Evolutionary conservation across 1,139 yeast species (phyloP), one percentile per base, ranked within the genome.

Genomic region (Arxiozyma heterogenica): DNA sequence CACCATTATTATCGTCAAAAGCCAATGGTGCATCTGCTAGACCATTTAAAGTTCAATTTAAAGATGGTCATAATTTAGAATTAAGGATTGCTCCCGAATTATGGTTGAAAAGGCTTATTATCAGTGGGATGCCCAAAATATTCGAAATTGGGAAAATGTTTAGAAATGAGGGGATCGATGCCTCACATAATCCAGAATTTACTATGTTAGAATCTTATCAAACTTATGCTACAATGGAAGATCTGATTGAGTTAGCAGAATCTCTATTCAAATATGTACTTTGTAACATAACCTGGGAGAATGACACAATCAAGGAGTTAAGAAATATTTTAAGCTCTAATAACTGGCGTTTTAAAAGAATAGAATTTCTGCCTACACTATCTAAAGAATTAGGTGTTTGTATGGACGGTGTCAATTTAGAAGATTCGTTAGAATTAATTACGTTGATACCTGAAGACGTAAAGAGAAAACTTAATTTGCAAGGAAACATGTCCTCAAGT

Each of bases 181-280:
- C 88, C 82, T 90, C 98, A 53, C 98, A 93, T 74, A 93, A 93
- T 77, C 97, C 98, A 49, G 98, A 93, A 74, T 93, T 93, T 77
- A 91, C 98, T 64, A 90, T 97, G 53, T 86, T 97, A 76, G 98
- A 93, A 74, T 89, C 91, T 74, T 93, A 93, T 73, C 91, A 89
- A 74, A 95, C 96, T 27, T 93, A 86, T 68, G 95, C 95, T 51
- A 95, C 91, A 69, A 93, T 91, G 59, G 86, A 86, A 64, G 96
- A 91, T 68, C 80, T 91, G 56, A 84, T 89, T 76, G 57, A 58
- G 1, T 64, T 84, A 46, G 84, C 95, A 0, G 87, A 88, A 63
- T 72, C 73, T 0, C 59, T 90, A 57, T 75, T 89, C 51, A 58
- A 63, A 6, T 64, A 61, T 18, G 68, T 86, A 0, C 62, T 74